Evolutionary conservation across 1,284 basidiomycete species (phyloP), one percentile per base, ranked within the genome.

Genomic region (Blastosporella zonata): DNA sequence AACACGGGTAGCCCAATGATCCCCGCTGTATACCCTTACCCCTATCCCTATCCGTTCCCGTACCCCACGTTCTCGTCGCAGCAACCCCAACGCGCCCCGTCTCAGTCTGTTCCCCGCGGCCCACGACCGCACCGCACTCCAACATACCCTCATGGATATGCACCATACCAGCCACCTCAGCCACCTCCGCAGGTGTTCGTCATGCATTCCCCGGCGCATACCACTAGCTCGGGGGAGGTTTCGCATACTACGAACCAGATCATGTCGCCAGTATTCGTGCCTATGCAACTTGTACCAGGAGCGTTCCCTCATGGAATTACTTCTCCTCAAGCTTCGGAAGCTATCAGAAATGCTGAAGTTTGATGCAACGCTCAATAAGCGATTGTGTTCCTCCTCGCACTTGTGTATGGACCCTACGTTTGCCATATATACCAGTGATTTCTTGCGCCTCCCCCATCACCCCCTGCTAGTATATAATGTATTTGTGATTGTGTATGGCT

Each of bases 21-120:
- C 7, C 59, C 59, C 6, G 44, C 55, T 20, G 49, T 55, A 3
- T 60, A 60, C 45, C 57, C 57, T 0, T 60, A 54, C 41, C 47
- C 59, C 0, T 60, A 59, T 44, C 52, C 53, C 1, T 60, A 56
- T 42, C 52, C 57, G 1, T 52, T 53, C 36, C 31, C 50, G 13
- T 59, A 53, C 47, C 34, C 52, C 17, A 46, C 48, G 13, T 48
- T 53, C 18, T 27, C 46, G 6, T 22, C 45, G 10, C 49, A 40
- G 1, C 42, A 47, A 13, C 33, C 43, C n/a, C 40, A 52, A 8
- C 52, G 43, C 3, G 36, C 31, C 15, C 29, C 50, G 9, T 52
- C 50, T 6, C 49, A 53, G 3, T 46, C 52, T 15, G 43, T 53
- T 0, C 57, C 55, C 9, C 55, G 55, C 28, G 57, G 55, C 8